Evolutionary conservation across 2,329 filamentous ascomycete species (phyloP), one percentile per base, ranked within the genome.

Genomic region (Aspergillus luchuensis): DNA sequence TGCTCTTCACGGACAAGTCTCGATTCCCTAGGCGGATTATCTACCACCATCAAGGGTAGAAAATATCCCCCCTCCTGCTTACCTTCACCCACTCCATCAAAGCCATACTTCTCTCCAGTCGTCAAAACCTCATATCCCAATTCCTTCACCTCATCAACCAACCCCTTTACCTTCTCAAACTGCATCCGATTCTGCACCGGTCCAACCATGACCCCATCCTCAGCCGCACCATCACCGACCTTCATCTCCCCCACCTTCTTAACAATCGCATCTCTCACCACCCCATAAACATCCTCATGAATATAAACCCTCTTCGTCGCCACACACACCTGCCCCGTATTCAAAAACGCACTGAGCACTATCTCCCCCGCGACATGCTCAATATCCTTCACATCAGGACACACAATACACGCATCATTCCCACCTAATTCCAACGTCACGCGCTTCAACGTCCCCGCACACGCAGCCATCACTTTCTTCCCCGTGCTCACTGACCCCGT

Each of bases 341-440:
- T 51, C 4, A 51, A 51, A n/a, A 39, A 39, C 11, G 11, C 15
- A n/a, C 10, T 11, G 36, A 11, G 36, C 15, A n/a, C 36, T 4
- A 39, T n/a, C 36, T 39, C 36, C 15, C 36, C 36, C 51, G 7
- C 49, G 4, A 25, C 17, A 5, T 4, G 13, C 7, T 53, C 38
- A 25, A 58, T 15, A 39, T 58, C 49, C 8, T 6, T 23, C 23
- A 53, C 48, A n/a, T 53, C 56, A 15, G 21, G 21, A 23, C 28
- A 58, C 2, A 58, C 28, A 30, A 58, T 71, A 15, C 73, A 72
- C 0, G 76, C 71, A 8, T 67, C 70, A 58, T 80, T 80, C 2
- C 77, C 77, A 1, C 77, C 78, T 11, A 80, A 70, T 58, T 81
- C 79, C 30, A 80, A 63, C 10, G 71, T 75, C 8, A 79, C 66